Evolutionary conservation across 1,284 basidiomycete genomes (phyloP).

Genomic region (Mixia osmundae): DNA sequence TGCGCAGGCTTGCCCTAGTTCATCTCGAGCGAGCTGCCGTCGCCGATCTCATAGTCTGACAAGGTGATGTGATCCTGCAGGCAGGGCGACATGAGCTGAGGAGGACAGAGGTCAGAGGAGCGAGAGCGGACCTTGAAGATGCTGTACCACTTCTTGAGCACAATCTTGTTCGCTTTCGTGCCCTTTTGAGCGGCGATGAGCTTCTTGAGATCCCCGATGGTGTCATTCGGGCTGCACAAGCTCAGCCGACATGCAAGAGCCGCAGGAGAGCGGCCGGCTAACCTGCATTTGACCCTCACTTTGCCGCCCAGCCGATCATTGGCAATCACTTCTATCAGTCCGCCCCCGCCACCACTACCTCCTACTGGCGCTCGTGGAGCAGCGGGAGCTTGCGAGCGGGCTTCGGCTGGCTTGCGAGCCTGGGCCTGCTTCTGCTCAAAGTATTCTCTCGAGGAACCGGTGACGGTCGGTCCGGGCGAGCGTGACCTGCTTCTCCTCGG

Average conservation of each 20-base stretch:
- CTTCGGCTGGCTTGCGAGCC: too few relatives aligned
- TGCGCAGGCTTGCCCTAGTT: too few relatives aligned
- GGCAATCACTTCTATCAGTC: slow-evolving; percentile 68
- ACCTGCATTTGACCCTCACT: slow-evolving; percentile 56
- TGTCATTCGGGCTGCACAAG: slow-evolving; percentile 68
- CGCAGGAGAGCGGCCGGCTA: slow-evolving; percentile 2
- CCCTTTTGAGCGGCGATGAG: slow-evolving; percentile 92
- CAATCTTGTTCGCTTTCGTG: slow-evolving; percentile 45
- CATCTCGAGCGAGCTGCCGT: too few relatives aligned
- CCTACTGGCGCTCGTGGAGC: too few relatives aligned
- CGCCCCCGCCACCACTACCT: too few relatives aligned
- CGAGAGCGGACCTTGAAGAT: slow-evolving; percentile 38
- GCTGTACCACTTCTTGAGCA: slow-evolving; percentile 93
- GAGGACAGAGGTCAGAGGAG: neutral
- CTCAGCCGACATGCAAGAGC: neutral
- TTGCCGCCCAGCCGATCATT: slow-evolving; percentile 92
- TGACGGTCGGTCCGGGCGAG: too few relatives aligned
- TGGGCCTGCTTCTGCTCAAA: too few relatives aligned
- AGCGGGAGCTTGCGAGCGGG: too few relatives aligned
- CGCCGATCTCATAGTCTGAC: slow-evolving; percentile 57
- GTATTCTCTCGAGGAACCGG: too few relatives aligned
- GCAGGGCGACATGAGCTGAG: slow-evolving; percentile 8
- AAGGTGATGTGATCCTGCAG: slow-evolving; percentile 48
- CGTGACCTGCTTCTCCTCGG: too few relatives aligned
- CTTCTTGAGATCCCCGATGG: slow-evolving; percentile 87